Base-by-base conservation (phyloP, 2,329 filamentous ascomycete species). In the Myriosclerotinia scirpicola region DNA sequence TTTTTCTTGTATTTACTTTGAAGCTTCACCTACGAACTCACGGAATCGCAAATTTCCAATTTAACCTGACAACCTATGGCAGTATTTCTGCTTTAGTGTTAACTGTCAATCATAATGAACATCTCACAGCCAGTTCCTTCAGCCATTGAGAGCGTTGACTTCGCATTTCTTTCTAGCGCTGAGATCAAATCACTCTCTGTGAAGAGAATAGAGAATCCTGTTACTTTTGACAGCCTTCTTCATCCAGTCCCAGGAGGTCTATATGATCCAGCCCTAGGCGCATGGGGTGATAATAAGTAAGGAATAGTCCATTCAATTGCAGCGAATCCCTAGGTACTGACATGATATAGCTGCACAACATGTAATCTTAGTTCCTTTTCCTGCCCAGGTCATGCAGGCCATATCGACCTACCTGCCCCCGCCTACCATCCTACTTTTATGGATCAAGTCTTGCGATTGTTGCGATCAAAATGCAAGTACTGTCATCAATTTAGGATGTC, bases 391-490 rank as follows among this genome's bases (percentile, higher is more conserved):
- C 96, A 99, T 81, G 86, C 90, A 68, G 96, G 95, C 64, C 95
- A 99, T 76, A 96, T 99, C 77, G 92, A 97, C 74, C 87, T 99
- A 15, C 93, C 95, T 17, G 90, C 93, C 15, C 92, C 91, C 56
- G 91, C 97, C 63, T 99, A 98, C 77, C 94, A 99, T 78, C 92
- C 94, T n/a, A 90, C 93, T 2, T 98, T 97, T 76, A 90, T 99
- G 83, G 93, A 97, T 76, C 93, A 97, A 77, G 85, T 93, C 63
- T 86, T 96, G 70, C 89, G 91, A 54, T 83, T 99, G 55, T 84
- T 99, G 26, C 88, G 93, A 73, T 90, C 92, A 64, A 90, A 94
- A 78, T 99, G 95, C 77, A 85, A 90, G 68, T 97, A 97, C 80
- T 99, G 96, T 79, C 90, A 93, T 76, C 87, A 89, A 67, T 88